Evolutionary conservation across 2,329 filamentous ascomycete genomes (phyloP).

Genomic region (Sclerotinia sclerotiorum): DNA sequence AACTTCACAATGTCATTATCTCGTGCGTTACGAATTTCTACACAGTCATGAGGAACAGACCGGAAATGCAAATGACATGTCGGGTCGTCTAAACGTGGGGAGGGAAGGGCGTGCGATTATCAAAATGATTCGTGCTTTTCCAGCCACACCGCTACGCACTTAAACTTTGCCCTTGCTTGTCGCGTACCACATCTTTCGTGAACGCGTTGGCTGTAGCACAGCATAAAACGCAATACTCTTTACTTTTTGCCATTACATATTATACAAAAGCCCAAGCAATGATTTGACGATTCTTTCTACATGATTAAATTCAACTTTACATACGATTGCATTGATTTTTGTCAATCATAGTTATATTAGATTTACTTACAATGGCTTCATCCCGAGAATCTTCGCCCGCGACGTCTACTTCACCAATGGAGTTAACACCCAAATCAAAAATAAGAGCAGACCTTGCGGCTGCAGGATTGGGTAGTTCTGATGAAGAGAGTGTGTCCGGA

Average conservation of each 20-base stretch:
- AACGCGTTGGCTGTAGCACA: constrained; percentile 13
- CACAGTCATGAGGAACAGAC: constrained; percentile 10
- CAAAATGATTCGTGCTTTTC: constrained; percentile 24
- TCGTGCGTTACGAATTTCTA: constrained; percentile 5
- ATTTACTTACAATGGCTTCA: constrained; percentile 48
- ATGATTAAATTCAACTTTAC: constrained; percentile 17
- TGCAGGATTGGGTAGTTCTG: constrained; percentile 52
- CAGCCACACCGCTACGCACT: constrained; percentile 14
- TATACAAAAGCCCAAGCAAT: constrained; percentile 24
- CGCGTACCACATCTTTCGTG: constrained; percentile 11
- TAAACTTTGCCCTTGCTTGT: constrained; percentile 17
- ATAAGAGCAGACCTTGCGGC: constrained; percentile 54
- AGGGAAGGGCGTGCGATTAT: constrained; percentile 2
- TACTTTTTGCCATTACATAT: background rate
- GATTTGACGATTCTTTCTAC: constrained; percentile 10
- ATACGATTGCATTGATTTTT: background rate
- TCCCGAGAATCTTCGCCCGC: constrained; percentile 49
- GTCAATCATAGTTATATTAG: constrained; percentile 7
- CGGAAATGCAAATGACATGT: constrained; percentile 6
- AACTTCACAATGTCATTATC: background rate
- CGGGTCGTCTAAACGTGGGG: background rate
- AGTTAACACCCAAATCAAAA: constrained; percentile 55
- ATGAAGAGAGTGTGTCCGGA: constrained; percentile 35
- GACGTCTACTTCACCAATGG: constrained; percentile 44
- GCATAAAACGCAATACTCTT: constrained; percentile 6